Evolutionary conservation across 371 early-diverging fungal species (phyloP).

Genomic region (Mortierella sp.): DNA sequence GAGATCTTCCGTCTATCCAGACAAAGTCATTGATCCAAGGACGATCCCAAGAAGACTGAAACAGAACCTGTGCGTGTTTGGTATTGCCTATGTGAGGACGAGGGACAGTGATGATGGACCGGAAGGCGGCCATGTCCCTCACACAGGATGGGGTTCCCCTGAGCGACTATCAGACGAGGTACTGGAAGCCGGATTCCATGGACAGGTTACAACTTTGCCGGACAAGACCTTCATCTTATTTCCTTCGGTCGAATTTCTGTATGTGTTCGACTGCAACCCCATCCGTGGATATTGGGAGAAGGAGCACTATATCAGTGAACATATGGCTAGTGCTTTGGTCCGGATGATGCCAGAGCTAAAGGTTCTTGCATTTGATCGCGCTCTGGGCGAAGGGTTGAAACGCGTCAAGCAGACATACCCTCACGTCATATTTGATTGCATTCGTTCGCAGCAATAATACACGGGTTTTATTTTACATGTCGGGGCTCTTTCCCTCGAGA

Average conservation of each 20-base stretch:
- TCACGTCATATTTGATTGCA: constrained; percentile 7
- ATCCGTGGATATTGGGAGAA: not conserved
- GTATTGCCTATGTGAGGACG: not conserved
- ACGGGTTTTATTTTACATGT: no score
- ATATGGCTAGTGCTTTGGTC: constrained; percentile 23
- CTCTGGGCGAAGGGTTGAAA: constrained; percentile 5
- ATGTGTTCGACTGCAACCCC: not conserved
- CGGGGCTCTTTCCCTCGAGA: no score
- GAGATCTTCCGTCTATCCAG: constrained; percentile 6
- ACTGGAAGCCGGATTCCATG: not conserved
- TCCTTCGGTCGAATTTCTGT: constrained; percentile 22
- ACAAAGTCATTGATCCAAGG: constrained; percentile 5
- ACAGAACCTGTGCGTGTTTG: not conserved
- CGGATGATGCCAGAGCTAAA: constrained; percentile 30
- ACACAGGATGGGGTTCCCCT: not conserved
- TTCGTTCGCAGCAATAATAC: no score
- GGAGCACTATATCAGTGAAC: constrained; percentile 13
- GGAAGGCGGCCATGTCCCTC: not conserved
- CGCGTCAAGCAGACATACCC: constrained; percentile 7
- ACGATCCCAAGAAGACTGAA: not conserved
- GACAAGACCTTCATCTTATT: constrained; percentile 18
- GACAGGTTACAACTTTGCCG: not conserved
- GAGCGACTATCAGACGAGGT: not conserved
- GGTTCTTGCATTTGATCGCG: constrained; percentile 16
- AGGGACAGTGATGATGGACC: not conserved